phyloP scores from a whole-genome alignment of 345 rosid genomes.

The Theobroma cacao region DNA sequence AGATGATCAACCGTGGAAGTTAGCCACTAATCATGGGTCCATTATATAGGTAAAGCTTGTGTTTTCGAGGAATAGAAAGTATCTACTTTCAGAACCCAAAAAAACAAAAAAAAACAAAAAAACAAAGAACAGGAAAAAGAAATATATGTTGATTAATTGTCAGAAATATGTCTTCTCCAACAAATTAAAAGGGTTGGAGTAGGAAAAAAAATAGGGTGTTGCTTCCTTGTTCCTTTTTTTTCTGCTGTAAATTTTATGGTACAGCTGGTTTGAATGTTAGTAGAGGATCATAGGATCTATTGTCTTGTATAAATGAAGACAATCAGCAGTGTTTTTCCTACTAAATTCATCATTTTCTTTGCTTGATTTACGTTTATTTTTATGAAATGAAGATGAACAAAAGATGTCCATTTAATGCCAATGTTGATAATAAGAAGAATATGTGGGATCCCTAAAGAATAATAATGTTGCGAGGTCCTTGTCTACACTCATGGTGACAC shows the following conservation, averaged over 20 bases:
- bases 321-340: neutral
- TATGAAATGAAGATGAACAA: neutral
- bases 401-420: neutral
- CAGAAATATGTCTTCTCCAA: neutral
- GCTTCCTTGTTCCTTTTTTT: neutral
- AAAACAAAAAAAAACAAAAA: neutral
- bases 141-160: neutral
- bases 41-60: neutral
- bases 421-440: neutral
- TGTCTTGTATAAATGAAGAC: conserved; percentile 1
- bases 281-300: neutral
- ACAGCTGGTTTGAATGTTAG: neutral
- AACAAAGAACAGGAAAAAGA: neutral
- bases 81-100: neutral
- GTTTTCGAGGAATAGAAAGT: neutral
- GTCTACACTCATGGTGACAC: neutral
- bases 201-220: neutral
- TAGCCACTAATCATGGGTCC: neutral
- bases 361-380: neutral
- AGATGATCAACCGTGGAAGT: conserved; percentile 25
- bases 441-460: neutral
- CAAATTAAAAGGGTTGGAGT: neutral
- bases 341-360: neutral
- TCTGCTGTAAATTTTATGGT: no score
- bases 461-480: neutral